phyloP scores from a whole-genome alignment of 176 grass and related monocot genomes.

The Musa itinerans region DNA sequence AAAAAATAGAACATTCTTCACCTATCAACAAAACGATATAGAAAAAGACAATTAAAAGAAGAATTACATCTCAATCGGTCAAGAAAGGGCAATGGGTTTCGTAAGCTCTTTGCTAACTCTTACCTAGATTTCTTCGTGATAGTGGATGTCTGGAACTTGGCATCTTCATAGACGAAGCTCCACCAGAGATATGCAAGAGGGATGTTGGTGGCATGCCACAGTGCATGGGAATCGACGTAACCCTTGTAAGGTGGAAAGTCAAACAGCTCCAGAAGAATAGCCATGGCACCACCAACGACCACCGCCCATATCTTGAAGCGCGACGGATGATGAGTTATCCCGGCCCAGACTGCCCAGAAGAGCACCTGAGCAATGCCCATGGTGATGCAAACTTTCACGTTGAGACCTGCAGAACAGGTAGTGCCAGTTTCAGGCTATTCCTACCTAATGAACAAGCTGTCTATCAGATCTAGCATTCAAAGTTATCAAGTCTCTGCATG shows the following conservation, averaged over 20 bases:
- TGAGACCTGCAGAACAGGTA: constrained; percentile 44
- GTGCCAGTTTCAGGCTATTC: background rate
- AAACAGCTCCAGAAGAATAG: constrained; percentile 44
- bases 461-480: background rate
- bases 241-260: constrained; percentile 66
- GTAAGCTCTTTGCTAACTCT: background rate
- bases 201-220: constrained; percentile 38
- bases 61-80: background rate
- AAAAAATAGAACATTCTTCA: background rate
- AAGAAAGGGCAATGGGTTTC: background rate
- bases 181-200: constrained; percentile 76
- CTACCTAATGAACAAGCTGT: background rate
- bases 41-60: background rate
- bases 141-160: constrained; percentile 44
- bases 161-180: constrained; percentile 84
- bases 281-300: constrained; percentile 29
- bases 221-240: constrained; percentile 64
- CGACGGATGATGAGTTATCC: constrained; percentile 56
- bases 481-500: background rate
- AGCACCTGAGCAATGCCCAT: constrained; percentile 47
- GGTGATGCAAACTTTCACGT: constrained; percentile 57
- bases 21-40: background rate
- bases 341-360: constrained; percentile 67
- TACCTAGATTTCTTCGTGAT: constrained; percentile 68
- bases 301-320: constrained; percentile 49